Evolutionary conservation across 495 filamentous ascomycete species (phyloP).

Genomic region (Xylaria nigripes): DNA sequence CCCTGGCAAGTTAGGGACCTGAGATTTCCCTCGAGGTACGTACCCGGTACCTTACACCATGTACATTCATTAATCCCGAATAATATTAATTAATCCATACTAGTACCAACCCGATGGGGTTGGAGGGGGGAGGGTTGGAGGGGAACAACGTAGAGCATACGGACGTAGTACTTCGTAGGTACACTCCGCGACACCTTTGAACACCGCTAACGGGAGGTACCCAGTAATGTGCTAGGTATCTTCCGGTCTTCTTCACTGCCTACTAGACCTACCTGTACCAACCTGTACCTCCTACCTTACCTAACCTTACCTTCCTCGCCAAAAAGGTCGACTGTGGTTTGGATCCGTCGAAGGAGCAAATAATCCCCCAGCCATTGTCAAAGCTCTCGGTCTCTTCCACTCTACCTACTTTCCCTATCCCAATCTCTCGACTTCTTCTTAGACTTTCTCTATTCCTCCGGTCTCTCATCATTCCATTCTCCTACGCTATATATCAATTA

Average conservation of each 20-base stretch:
- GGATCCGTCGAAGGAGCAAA: constrained; percentile 1
- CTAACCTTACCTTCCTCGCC: constrained; percentile 3
- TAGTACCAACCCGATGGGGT: no score
- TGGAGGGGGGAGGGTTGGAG: no score
- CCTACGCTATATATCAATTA: not conserved
- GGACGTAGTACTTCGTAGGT: not conserved
- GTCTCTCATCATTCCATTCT: not conserved
- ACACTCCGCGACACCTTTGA: not conserved
- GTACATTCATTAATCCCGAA: not conserved
- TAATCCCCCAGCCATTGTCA: constrained; percentile 8
- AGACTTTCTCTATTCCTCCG: not conserved
- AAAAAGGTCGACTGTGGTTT: constrained; percentile 4
- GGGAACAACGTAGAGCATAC: not conserved
- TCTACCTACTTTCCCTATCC: not conserved
- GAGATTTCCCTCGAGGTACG: no score
- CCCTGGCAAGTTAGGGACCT: no score
- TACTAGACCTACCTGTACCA: no score
- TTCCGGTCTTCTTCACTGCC: no score
- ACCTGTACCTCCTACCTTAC: not conserved
- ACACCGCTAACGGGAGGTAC: constrained; percentile 11
- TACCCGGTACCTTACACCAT: no score
- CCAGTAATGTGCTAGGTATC: not conserved
- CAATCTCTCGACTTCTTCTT: constrained; percentile 4
- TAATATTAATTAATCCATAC: no score
- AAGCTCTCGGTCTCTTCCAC: constrained; percentile 10